These are phyloP conservation scores for Protomyces inouyei DNA, from an alignment of 1,139 yeast species.

Conservation along the genomic window DNA sequence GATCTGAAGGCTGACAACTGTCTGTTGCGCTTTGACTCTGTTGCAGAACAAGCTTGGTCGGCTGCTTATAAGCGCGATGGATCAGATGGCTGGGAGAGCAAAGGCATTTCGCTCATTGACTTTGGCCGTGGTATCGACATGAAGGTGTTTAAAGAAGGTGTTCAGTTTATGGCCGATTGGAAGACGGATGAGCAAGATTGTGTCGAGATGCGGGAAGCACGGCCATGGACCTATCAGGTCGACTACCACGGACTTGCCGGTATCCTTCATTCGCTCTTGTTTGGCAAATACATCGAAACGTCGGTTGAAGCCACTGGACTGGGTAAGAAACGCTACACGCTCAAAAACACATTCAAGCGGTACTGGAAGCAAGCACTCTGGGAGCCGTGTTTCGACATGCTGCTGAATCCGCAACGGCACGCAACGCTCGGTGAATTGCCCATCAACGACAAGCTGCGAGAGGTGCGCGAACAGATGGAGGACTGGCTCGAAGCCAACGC, in stretches of 20 bases:
- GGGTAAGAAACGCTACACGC: conserved; percentile 38
- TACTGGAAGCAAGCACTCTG: conserved; percentile 77
- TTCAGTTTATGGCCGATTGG: conserved; percentile 60
- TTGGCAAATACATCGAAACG: conserved; percentile 56
- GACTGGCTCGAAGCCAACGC: conserved; percentile 42
- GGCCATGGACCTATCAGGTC: conserved; percentile 73
- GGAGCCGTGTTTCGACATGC: conserved; percentile 58
- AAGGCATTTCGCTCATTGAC: conserved; percentile 67
- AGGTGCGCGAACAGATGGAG: conserved; percentile 47
- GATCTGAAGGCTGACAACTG: conserved; percentile 84
- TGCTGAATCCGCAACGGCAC: conserved; percentile 54
- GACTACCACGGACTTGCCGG: conserved; percentile 85
- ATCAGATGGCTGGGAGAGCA: conserved; percentile 48
- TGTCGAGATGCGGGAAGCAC: conserved; percentile 58
- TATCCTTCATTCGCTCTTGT: conserved; percentile 62
- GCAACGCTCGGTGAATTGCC: conserved; percentile 41
- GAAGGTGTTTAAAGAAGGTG: conserved; percentile 48
- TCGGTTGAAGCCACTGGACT: conserved; percentile 22
- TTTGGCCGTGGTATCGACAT: conserved; percentile 80
- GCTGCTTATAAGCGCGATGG: conserved; percentile 41
- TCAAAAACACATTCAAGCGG: conserved; percentile 54
- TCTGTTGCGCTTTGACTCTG: conserved; percentile 56
- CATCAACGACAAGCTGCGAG: conserved; percentile 42
- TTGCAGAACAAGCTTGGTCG: conserved; percentile 35
- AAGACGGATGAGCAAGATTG: conserved; percentile 69